Evolutionary conservation across 176 grass and related monocot genomes (phyloP).

Genomic region (Secale cereale): DNA sequence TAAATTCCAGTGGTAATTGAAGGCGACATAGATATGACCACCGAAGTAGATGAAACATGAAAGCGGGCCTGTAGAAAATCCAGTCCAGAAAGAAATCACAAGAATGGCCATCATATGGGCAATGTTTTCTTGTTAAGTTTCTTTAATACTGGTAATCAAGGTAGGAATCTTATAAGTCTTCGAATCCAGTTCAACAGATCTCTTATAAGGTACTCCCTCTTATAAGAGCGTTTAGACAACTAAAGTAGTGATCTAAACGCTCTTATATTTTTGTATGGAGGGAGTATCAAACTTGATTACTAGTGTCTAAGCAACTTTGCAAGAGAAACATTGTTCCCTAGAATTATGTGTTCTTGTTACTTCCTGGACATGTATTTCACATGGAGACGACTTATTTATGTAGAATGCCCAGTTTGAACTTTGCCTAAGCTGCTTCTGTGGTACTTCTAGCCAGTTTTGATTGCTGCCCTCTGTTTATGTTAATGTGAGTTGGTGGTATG

Average conservation of each 20-base stretch:
- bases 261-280: too few relatives aligned
- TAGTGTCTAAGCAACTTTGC: slow-evolving; percentile 8
- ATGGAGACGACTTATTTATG: background rate
- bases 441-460: background rate
- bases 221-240: too few relatives aligned
- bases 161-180: background rate
- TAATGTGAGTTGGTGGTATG: background rate
- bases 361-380: background rate
- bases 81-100: background rate
- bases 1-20: background rate
- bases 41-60: slow-evolving; percentile 11
- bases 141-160: background rate
- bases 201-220: background rate
- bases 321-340: background rate
- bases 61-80: background rate
- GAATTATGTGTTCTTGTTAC: background rate
- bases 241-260: too few relatives aligned
- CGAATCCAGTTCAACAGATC: background rate
- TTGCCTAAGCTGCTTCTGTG: background rate
- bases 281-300: background rate
- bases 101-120: background rate
- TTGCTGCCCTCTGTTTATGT: background rate
- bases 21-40: background rate
- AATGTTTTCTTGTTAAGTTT: slow-evolving; percentile 6
- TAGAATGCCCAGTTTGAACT: background rate